Base-by-base conservation (phyloP, 1,284 basidiomycete genomes). In the Ceratobasidium sp. region DNA sequence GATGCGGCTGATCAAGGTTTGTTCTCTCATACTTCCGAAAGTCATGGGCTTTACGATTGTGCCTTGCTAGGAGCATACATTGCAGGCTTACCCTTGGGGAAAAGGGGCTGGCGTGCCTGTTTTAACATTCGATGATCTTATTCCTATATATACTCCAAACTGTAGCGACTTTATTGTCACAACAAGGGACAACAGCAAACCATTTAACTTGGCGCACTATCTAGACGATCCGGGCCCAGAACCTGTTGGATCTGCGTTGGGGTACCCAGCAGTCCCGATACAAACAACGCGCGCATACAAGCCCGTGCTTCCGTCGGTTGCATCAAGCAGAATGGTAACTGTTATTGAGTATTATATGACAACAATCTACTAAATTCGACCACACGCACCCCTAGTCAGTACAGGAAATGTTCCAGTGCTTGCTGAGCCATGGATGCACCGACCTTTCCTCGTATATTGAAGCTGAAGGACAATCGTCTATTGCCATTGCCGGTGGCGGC, bases 401-500 rank as follows among this genome's bases (percentile, higher is more conserved):
- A 18, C 40, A 60, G 40, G 40, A 60, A 20, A 61, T 72, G 70
- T 72, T 60, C 28, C 40, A 60, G 28, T 58, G 40, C 53, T 56
- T 70, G 33, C 5, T 70, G 42, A 10, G 39, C 13, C 49, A 70
- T n/a, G 33, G 68, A 44, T 70, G 68, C 39, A 40, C 33, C 12
- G 51, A 70, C 33, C 51, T 70, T 55, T 40, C 68, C 10, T 56
- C 49, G 3, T 18, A 39, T 1, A 58, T 70, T 5, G 28, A 70
- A 12, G 6, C 51, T 12, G 12, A n/a, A 5, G 13, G 13, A 10
- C 26, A 39, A 18, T 12, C 49, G 9, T 46, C 20, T 44, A 18
- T 6, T 49, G n/a, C 56, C 5, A 40, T 49, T 42, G 39, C 70
- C 12, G 58, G 60, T 3, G 71, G 58, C 13, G 46, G 60, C 7